These are phyloP conservation scores for Amorphotheca resinae DNA, from an alignment of 495 filamentous ascomycete genomes.

Conservation along the genomic window DNA sequence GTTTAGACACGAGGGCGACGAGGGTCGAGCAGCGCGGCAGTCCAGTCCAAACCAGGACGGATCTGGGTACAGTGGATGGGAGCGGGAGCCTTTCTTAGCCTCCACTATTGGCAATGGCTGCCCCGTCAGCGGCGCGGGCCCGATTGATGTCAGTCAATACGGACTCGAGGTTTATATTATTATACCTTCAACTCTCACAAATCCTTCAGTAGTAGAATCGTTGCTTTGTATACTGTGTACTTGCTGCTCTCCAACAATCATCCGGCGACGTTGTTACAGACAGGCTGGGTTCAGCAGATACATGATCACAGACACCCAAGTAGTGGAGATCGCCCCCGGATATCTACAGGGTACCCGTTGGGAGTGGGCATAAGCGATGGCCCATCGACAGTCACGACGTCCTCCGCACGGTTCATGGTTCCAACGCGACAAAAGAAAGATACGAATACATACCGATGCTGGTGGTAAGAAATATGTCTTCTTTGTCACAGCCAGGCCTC, in stretches of 20 bases:
- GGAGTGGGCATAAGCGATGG: conserved; percentile 17
- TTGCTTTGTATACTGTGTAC: not conserved
- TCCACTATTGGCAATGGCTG: not conserved
- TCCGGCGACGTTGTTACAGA: not conserved
- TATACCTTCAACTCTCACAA: not conserved
- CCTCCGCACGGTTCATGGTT: conserved; percentile 3
- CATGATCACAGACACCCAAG: not conserved
- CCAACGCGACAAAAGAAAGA: conserved; percentile 2
- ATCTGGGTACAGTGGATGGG: no score
- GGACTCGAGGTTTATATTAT: not conserved
- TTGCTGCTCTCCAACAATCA: not conserved
- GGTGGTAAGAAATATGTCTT: conserved; percentile 4
- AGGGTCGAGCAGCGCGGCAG: not conserved
- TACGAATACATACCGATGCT: conserved; percentile 9
- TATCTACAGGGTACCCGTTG: not conserved
- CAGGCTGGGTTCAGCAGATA: not conserved
- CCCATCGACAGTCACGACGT: conserved; percentile 4
- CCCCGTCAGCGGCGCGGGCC: not conserved
- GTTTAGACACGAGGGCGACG: not conserved
- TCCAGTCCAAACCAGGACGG: no score
- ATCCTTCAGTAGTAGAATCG: not conserved
- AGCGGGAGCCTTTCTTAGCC: no score
- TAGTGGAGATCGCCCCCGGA: not conserved
- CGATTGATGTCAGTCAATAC: not conserved
- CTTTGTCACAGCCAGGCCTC: not conserved